Conservation (phyloP, 495 filamentous ascomycete species). For the Xylaria cubensis region DNA sequence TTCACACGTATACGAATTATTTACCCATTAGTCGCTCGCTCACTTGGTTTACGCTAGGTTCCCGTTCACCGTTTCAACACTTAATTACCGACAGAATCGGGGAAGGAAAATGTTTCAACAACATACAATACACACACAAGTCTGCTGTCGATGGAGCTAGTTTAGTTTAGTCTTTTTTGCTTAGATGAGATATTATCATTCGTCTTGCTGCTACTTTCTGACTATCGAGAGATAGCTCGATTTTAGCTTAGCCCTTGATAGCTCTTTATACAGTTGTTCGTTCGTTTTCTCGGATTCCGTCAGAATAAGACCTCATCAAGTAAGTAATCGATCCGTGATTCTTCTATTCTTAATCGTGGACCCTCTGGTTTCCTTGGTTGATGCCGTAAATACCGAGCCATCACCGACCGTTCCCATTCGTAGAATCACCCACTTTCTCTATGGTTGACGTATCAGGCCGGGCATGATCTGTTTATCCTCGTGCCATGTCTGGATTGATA, state of each 20-base stretch:
- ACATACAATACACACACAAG: background rate
- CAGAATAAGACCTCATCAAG: background rate
- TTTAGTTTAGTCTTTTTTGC: background rate
- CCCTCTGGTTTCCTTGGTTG: slow-evolving; percentile 7
- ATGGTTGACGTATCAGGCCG: background rate
- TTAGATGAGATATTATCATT: slow-evolving; percentile 16
- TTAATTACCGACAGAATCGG: background rate
- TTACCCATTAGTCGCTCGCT: slow-evolving; percentile 18
- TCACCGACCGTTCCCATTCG: slow-evolving; percentile 6
- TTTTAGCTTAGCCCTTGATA: slow-evolving; percentile 24
- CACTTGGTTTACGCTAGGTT: slow-evolving; percentile 19
- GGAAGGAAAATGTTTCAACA: slow-evolving; percentile 22
- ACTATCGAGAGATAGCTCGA: slow-evolving; percentile 6
- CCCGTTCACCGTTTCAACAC: slow-evolving; percentile 26
- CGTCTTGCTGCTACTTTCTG: slow-evolving; percentile 5
- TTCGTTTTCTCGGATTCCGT: slow-evolving; percentile 10
- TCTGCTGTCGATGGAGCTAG: background rate
- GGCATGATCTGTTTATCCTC: background rate
- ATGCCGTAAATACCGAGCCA: slow-evolving; percentile 23
- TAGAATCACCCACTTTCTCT: slow-evolving; percentile 1
- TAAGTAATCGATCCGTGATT: slow-evolving; percentile 20
- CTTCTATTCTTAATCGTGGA: slow-evolving; percentile 18
- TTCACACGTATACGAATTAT: slow-evolving; percentile 21
- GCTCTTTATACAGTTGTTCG: slow-evolving; percentile 13
- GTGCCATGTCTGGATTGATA: background rate